Base-by-base conservation (phyloP, 176 grass and related monocot species). In the Eragrostis nindensis region DNA sequence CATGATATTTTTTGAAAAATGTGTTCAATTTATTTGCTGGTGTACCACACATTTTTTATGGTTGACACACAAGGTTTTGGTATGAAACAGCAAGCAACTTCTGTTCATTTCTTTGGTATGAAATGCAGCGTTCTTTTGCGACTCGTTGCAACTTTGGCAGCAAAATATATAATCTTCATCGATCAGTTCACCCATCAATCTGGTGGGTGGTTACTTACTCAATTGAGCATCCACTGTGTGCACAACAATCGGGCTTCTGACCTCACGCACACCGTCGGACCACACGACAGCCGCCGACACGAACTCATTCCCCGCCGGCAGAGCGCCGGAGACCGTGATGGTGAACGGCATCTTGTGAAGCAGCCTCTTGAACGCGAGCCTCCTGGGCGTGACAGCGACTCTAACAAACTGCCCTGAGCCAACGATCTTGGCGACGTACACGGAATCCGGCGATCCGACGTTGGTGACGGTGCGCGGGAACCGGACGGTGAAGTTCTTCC, bases 401-500 rank as follows among this genome's bases (percentile, higher is more conserved):
- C 5, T 46, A 4, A 89, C 0, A 4, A 6, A 15, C 18, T 0
- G 17, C 11, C 60, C 19, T 3, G 57, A 29, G 2, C 12, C 19
- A 21, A 44, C 10, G 25, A 89, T 17, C 64, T 36, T 73, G 7
- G 45, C 83, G 0, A 2, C 19, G 30, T 92, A 92, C 38, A 48
- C 62, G 11, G 80, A 76, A 2, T 22, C 38, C 0, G 69, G 16
- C 3, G 25, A 21, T 0, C 86, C 86, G 41, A 89, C 86, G 80
- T 89, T 92, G 80, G 86, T 92, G 74, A 89, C 86, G 0, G 74
- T 67, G 22, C 90, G 83, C 1, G 70, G 75, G 69, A 92, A 92
- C 2, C 5, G 12, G 11, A 45, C 24, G 19, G 6, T 47, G 63
- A 92, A 86, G 29, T 40, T 40, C 56, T 57, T 66, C 5, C 68